A percentile compares a stretch with the other conserved stretches of the same genome.
These are phyloP conservation scores for Aulographum hederae DNA, from an alignment of 2,329 filamentous ascomycete genomes.

Conservation along the genomic window DNA sequence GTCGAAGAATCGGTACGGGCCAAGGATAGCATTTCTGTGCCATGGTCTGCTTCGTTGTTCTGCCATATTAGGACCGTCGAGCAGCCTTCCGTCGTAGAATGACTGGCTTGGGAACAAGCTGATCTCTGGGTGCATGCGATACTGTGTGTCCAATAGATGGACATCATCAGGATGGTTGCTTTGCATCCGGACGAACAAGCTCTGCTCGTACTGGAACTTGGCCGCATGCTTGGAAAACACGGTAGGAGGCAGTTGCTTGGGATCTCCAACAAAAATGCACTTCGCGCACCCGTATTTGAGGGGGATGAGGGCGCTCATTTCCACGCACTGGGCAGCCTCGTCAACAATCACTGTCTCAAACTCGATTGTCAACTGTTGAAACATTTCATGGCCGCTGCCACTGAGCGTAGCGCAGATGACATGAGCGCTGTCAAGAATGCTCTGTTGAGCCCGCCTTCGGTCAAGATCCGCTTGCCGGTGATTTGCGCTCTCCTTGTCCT, in stretches of 20 bases:
- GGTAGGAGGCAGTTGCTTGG: constrained; percentile 89
- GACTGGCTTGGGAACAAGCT: constrained; percentile 75
- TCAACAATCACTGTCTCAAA: constrained; percentile 98
- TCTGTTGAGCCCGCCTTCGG: constrained; percentile 68
- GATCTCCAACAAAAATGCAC: constrained; percentile 92
- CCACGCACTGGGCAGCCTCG: constrained; percentile 94
- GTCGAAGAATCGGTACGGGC: constrained; percentile 94
- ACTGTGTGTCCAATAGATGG: constrained; percentile 91
- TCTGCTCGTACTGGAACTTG: constrained; percentile 89
- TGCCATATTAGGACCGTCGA: constrained; percentile 74
- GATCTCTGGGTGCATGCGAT: constrained; percentile 98
- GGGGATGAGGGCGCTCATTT: constrained; percentile 88
- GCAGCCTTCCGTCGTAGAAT: constrained; percentile 78
- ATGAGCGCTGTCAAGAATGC: constrained; percentile 77
- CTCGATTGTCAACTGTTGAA: constrained; percentile 82
- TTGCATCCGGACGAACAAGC: constrained; percentile 96
- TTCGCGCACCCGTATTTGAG: constrained; percentile 95
- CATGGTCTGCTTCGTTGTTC: constrained; percentile 59
- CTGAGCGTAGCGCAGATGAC: constrained; percentile 91
- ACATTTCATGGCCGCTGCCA: constrained; percentile 93
- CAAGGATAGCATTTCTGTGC: constrained; percentile 67
- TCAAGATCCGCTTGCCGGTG: constrained; percentile 75
- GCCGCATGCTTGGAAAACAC: constrained; percentile 89
- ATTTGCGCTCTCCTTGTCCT: constrained; percentile 67
- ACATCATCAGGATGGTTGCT: constrained; percentile 74